Conservation (phyloP, 139 green algal genomes). For the Chlorella sorokiniana region DNA sequence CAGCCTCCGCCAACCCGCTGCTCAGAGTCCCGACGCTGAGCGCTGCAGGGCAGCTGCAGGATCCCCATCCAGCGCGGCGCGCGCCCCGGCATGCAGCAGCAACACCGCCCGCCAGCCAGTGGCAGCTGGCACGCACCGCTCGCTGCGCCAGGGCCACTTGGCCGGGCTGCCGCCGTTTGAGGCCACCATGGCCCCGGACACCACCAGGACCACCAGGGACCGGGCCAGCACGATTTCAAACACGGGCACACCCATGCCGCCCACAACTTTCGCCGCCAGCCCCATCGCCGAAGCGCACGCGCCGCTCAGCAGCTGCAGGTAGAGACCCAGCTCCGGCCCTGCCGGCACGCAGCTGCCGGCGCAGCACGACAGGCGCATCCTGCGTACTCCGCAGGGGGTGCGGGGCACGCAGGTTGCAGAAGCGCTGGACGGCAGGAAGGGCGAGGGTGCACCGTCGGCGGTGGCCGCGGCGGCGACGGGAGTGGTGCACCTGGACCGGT, state of each 20-base stretch:
- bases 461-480: no score
- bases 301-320: not conserved
- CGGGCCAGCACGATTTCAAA: slow-evolving; percentile 35
- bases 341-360: not conserved
- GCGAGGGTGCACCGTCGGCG: no score
- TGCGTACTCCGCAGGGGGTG: not conserved
- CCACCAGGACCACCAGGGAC: slow-evolving; percentile 18
- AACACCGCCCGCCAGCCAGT: no score
- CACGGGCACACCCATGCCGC: slow-evolving; percentile 18
- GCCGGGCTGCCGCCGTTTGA: not conserved
- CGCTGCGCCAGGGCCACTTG: slow-evolving; percentile 4
- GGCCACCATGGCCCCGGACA: slow-evolving; percentile 13
- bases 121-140: not conserved
- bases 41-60: no score
- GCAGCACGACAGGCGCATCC: not conserved
- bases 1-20: no score
- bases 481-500: no score
- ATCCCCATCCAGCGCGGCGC: no score
- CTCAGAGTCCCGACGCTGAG: no score
- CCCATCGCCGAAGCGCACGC: not conserved
- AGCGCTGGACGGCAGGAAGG: not conserved
- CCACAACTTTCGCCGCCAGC: not conserved
- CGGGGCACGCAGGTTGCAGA: not conserved
- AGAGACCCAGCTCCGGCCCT: not conserved
- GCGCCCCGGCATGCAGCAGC: no score